Evolutionary conservation across 345 rosid genomes (phyloP), one percentile per base, ranked within the genome.

Genomic region (Populus simonii): DNA sequence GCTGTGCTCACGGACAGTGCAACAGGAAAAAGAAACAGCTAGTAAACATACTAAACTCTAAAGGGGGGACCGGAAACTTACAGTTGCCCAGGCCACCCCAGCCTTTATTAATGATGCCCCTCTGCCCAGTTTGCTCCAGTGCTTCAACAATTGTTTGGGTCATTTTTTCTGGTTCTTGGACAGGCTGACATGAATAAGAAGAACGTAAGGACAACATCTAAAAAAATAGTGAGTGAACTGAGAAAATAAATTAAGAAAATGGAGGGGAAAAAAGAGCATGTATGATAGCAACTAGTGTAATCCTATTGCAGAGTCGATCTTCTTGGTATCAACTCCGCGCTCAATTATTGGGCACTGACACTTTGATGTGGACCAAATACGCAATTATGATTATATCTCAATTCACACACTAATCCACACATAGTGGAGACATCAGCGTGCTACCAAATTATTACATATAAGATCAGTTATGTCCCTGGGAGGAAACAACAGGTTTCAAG

Each of bases 71-170:
- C 55, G 35, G 53, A 78, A 78, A 84, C 96, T 75, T 86, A 94
- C 98, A 83, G 78, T 92, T 84, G 78, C 98, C 98, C 78, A 94
- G 93, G 77, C 98, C 98, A 78, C 98, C 98, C 99, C 99, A 96
- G 71, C 99, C 99, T 89, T 92, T 94, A 83, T 94, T 94, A 74
- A 96, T 96, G 86, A 94, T 92, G 82, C 97, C 98, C 88, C 98
- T 87, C 85, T 94, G 96, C 80, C 87, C 93, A 53, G 98, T 94
- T 85, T 77, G 80, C 78, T 88, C 89, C 75, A 94, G 80, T 71
- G 96, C 96, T 78, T 90, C 86, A 74, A 94, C 96, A 70, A 92
- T 94, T 79, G 88, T 85, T 73, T 89, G 90, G 47, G 97, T 94
- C 97, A 94, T 92, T 79, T 89, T 91, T 81, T 88, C 90, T 72